These are phyloP conservation scores for Trichaptum fuscoviolaceum DNA, from an alignment of 768 basidiomycete genomes.

Conservation along the genomic window DNA sequence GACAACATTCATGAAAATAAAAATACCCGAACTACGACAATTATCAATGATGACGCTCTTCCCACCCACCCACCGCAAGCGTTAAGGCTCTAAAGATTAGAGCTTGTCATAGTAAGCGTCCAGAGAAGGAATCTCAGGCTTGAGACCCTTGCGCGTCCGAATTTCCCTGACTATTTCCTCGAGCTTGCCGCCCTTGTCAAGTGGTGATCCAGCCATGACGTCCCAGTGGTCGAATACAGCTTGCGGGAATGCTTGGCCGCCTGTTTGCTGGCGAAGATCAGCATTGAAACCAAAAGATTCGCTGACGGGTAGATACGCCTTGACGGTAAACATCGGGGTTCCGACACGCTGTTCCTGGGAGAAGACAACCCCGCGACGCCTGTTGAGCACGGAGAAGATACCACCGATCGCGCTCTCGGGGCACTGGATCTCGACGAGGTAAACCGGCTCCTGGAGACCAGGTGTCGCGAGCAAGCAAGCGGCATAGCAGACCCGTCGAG, in stretches of 20 bases:
- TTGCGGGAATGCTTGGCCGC: slow-evolving; percentile 49
- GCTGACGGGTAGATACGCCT: slow-evolving; percentile 35
- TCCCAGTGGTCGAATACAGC: slow-evolving; percentile 36
- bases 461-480: slow-evolving; percentile 42
- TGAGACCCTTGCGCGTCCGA: slow-evolving; percentile 41
- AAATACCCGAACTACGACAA: no score
- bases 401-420: slow-evolving; percentile 46
- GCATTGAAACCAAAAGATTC: slow-evolving; percentile 44
- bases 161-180: slow-evolving; percentile 33
- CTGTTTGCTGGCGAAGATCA: slow-evolving; percentile 40
- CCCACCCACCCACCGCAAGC: no score
- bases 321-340: slow-evolving; percentile 51
- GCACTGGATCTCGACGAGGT: slow-evolving; percentile 45
- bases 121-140: slow-evolving; percentile 32
- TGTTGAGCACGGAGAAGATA: slow-evolving; percentile 39
- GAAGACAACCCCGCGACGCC: slow-evolving; percentile 45
- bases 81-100: slow-evolving; percentile 7
- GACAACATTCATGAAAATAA: no score
- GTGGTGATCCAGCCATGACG: slow-evolving; percentile 23
- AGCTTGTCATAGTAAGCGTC: slow-evolving; percentile 35
- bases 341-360: slow-evolving; percentile 44
- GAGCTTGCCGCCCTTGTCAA: slow-evolving; percentile 34
- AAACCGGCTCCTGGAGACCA: slow-evolving; percentile 46
- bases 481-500: slow-evolving; percentile 46
- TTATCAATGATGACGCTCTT: no score